phyloP scores from a whole-genome alignment of 192 early-diverging fungal species.

The Coemansia sp. region DNA sequence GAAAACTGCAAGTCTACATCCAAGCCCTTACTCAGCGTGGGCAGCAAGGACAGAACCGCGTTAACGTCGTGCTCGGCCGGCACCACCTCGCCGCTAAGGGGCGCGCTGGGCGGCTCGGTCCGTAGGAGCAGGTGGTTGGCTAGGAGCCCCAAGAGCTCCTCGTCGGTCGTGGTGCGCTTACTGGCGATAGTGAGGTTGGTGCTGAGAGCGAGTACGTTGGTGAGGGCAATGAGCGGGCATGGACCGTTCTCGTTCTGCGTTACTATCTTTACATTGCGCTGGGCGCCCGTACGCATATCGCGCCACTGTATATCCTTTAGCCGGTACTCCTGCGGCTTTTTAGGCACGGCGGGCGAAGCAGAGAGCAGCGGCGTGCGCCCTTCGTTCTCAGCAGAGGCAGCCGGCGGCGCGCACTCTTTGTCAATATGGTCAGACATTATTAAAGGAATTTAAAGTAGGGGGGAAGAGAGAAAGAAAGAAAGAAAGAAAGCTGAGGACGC shows the following conservation, averaged over 20 bases:
- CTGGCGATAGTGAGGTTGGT: constrained; percentile 58
- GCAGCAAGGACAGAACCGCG: constrained; percentile 27
- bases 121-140: constrained; percentile 67
- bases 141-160: constrained; percentile 67
- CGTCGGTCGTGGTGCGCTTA: constrained; percentile 59
- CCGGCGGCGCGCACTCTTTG: neutral
- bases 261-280: constrained; percentile 65
- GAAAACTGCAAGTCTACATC: constrained; percentile 88
- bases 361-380: neutral
- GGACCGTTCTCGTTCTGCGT: constrained; percentile 95
- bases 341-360: neutral
- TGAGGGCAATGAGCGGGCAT: constrained; percentile 82
- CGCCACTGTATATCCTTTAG: constrained; percentile 73
- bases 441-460: neutral
- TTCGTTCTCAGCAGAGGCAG: neutral
- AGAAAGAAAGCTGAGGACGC: neutral
- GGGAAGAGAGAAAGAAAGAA: neutral
- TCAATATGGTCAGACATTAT: neutral
- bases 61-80: neutral
- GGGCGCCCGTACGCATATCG: constrained; percentile 49
- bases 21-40: constrained; percentile 46
- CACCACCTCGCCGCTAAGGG: constrained; percentile 1
- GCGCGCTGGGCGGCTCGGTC: constrained; percentile 1
- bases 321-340: constrained; percentile 55
- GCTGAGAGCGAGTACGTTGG: constrained; percentile 78